A percentile compares a stretch with the other conserved stretches of the same genome.
phyloP scores from a whole-genome alignment of 495 filamentous ascomycete genomes.

The Penicillium longicatenatum region DNA sequence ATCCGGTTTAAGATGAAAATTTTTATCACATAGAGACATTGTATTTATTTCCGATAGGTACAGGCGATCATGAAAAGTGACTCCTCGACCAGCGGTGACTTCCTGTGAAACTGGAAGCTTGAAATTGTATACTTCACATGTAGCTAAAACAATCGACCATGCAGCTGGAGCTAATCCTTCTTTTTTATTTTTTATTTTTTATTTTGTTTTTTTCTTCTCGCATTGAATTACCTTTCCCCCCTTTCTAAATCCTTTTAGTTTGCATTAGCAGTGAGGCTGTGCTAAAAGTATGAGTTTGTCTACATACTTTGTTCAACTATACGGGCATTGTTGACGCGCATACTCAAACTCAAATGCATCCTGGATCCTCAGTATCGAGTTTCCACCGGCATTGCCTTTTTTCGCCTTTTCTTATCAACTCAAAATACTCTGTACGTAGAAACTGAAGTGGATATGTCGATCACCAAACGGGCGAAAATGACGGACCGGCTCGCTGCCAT shows the following conservation, averaged over 20 bases:
- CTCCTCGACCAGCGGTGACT: constrained; percentile 6
- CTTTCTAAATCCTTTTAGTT: not conserved
- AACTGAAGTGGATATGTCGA: constrained; percentile 18
- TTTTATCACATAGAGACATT: too few relatives aligned
- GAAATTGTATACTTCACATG: constrained; percentile 14
- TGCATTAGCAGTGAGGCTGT: constrained; percentile 4
- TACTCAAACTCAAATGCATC: constrained; percentile 1
- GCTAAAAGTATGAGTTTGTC: not conserved
- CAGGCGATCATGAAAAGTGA: constrained; percentile 2
- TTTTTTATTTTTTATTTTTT: not conserved
- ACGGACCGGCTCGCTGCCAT: constrained; percentile 25
- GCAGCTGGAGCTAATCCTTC: constrained; percentile 13
- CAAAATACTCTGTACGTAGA: not conserved
- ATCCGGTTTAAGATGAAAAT: too few relatives aligned
- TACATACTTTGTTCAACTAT: not conserved
- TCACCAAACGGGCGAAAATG: constrained; percentile 27
- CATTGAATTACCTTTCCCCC: not conserved
- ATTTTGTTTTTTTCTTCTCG: not conserved
- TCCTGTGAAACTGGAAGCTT: not conserved
- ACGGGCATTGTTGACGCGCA: not conserved
- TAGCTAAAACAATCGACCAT: constrained; percentile 27
- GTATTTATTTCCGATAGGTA: not conserved
- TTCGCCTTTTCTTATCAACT: not conserved
- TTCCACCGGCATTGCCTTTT: not conserved
- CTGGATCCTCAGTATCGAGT: not conserved